These are phyloP conservation scores for Pseudogymnoascus sp. DNA, from an alignment of 2,329 filamentous ascomycete species.

Conservation along the genomic window DNA sequence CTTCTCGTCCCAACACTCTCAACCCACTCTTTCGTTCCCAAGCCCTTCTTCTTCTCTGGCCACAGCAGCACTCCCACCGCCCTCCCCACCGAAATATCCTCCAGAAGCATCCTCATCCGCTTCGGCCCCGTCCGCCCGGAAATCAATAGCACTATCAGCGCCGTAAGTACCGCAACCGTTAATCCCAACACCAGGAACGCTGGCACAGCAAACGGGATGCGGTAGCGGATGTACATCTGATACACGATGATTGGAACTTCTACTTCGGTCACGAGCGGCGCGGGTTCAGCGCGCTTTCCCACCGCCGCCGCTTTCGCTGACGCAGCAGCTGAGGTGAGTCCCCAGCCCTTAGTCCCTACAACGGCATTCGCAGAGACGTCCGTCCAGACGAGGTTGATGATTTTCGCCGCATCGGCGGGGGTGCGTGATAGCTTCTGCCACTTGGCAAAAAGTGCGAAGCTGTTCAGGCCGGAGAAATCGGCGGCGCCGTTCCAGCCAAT, in stretches of 20 bases:
- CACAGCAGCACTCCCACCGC: neutral
- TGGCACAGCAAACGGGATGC: neutral
- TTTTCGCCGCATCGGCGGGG: conserved; percentile 25
- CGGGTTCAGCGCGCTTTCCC: neutral
- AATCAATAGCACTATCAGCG: neutral
- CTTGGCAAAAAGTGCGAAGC: conserved; percentile 33
- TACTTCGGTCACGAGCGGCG: neutral
- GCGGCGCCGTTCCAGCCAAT: neutral
- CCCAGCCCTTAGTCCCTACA: conserved; percentile 30
- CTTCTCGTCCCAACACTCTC: neutral
- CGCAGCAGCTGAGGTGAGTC: neutral
- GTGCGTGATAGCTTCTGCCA: conserved; percentile 33
- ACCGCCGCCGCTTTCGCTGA: neutral
- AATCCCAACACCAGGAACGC: neutral
- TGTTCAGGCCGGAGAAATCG: conserved; percentile 31
- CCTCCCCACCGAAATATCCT: neutral
- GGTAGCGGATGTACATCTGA: neutral
- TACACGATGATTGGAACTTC: neutral
- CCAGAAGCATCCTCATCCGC: neutral
- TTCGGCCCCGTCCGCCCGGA: neutral
- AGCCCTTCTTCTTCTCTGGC: neutral
- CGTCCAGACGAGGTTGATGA: conserved; percentile 39
- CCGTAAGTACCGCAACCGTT: neutral
- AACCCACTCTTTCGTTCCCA: neutral
- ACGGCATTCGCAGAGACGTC: conserved; percentile 37